phyloP scores from a whole-genome alignment of 768 basidiomycete species.

The Tricholoma flavovirens region DNA sequence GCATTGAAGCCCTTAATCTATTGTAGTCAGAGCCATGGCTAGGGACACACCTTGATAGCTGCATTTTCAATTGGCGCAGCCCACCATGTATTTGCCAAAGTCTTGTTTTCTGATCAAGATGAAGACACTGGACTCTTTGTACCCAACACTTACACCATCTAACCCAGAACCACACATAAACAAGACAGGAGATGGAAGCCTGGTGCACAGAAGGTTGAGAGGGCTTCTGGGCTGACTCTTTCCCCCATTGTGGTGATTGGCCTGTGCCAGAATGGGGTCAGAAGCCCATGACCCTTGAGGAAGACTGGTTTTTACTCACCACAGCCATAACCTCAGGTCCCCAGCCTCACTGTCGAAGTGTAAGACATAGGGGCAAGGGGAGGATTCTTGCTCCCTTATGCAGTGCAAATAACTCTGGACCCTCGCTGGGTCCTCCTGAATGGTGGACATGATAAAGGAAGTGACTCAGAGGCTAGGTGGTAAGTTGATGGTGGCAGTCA shows the following conservation, averaged over 20 bases:
- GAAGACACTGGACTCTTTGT: too few species aligned
- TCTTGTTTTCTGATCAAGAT: neutral
- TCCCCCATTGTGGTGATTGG: neutral
- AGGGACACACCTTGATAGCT: neutral
- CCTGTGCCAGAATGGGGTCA: neutral
- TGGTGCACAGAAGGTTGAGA: neutral
- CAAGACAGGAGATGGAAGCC: too few species aligned
- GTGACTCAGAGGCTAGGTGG: neutral
- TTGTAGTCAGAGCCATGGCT: too few species aligned
- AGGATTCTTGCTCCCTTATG: neutral
- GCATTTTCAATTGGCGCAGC: neutral
- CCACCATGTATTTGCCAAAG: too few species aligned
- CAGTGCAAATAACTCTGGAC: neutral
- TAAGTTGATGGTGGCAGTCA: neutral
- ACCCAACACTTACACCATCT: neutral
- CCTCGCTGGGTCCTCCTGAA: neutral
- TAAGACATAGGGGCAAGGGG: neutral
- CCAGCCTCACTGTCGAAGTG: neutral
- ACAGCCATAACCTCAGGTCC: neutral
- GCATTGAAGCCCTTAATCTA: too few species aligned
- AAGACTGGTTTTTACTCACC: neutral
- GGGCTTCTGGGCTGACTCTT: neutral
- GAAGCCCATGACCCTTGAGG: neutral
- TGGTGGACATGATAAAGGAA: neutral
- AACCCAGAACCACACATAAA: neutral